Evolutionary conservation across 2,329 filamentous ascomycete genomes (phyloP), one percentile per base, ranked within the genome.

Genomic region (Stemphylium lycopersici): DNA sequence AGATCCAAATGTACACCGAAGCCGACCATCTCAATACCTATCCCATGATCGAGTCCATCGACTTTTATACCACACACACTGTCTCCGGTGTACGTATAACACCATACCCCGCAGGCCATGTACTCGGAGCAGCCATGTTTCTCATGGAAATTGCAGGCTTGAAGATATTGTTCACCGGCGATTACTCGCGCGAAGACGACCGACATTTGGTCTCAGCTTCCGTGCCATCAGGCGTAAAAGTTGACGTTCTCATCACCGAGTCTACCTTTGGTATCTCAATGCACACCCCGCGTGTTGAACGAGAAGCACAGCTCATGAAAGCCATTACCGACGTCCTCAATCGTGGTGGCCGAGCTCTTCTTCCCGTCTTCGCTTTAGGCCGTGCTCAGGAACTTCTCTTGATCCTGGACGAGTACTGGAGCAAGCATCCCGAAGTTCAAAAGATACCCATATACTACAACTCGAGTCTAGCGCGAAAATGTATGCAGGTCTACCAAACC

Each of bases 401-500:
- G 22, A 98, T 99, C 68, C 81, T 99, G 6, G 95, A 99, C 67
- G 95, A 99, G 74, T 98, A 96, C 77, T 99, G 95, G 95, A 85
- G 85, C 59, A 90, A 92, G 52, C 93, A 99, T 69, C 79, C 86
- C 0, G 93, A 97, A 65, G 91, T 88, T 63, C 93, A 96, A 62
- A 92, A 90, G 62, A 89, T 90, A 32, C 95, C 95, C 4, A 98
- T 99, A 58, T 99, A 98, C 79, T 99, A 98, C 75, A 96, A 96
- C 49, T 95, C 91, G 67, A 96, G 96, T 68, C 85, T 98, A 37
- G 95, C 95, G 1, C 83, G 93, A 59, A 95, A 96, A 76, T 99
- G 95, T 78, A 99, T 99, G 95, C 86, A 97, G 26, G 92, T 98
- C 3, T 99, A 99, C 72, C 95, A 98, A 74, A 99, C 95, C 1